phyloP scores from a whole-genome alignment of 2,329 filamentous ascomycete species.

The Coniella lustricola region DNA sequence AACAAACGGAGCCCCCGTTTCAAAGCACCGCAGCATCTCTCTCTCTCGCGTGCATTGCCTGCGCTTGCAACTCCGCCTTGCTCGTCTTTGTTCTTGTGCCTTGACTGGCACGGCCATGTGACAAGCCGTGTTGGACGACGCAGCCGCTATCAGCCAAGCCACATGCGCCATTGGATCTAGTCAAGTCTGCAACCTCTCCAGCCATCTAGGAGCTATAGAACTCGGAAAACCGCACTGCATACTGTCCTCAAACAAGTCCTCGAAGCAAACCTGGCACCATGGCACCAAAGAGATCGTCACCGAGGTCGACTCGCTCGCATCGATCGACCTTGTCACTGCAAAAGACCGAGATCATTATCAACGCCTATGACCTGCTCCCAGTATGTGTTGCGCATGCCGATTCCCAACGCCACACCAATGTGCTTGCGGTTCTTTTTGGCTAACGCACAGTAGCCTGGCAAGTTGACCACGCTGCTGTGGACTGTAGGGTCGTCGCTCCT shows the following conservation, averaged over 20 bases:
- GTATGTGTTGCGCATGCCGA: conserved; percentile 37
- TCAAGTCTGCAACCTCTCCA: neutral
- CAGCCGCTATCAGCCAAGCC: conserved; percentile 1
- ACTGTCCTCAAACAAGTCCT: neutral
- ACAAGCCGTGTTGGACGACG: neutral
- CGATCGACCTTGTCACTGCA: conserved; percentile 61
- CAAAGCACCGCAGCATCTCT: neutral
- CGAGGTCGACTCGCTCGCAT: conserved; percentile 39
- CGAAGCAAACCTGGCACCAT: conserved; percentile 22
- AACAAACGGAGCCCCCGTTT: neutral
- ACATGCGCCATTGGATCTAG: neutral
- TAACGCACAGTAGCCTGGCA: conserved; percentile 50
- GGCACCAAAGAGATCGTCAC: conserved; percentile 36
- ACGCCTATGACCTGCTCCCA: conserved; percentile 71
- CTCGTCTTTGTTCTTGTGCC: neutral
- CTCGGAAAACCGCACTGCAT: neutral
- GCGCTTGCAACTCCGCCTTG: neutral
- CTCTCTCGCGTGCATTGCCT: neutral
- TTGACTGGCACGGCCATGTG: neutral
- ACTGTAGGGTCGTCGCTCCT: conserved; percentile 68
- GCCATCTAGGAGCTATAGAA: neutral
- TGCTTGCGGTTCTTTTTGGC: neutral
- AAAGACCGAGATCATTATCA: conserved; percentile 67
- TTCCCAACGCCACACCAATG: neutral
- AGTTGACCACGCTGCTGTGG: conserved; percentile 71